These are phyloP conservation scores for Cardamine resedifolia DNA, from an alignment of 345 rosid genomes.

Conservation along the genomic window DNA sequence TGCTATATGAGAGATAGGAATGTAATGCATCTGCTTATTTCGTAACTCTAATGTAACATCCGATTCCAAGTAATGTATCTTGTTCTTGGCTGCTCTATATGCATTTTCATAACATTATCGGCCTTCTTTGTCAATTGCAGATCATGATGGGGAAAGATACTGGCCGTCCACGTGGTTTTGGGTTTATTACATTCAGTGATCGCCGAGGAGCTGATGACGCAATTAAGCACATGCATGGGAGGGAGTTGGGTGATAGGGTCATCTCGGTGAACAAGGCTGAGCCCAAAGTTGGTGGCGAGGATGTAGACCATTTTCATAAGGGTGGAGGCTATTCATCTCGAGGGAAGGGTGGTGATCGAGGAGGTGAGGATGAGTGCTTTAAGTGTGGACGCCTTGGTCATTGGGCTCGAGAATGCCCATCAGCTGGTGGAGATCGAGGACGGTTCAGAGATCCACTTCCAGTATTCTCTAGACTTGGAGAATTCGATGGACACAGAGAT, in stretches of 20 bases:
- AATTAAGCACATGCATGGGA: conserved; percentile 85
- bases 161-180: conserved; percentile 92
- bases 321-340: conserved; percentile 67
- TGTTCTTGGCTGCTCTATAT: neutral
- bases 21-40: conserved; percentile 6
- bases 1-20: conserved; percentile 10
- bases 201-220: conserved; percentile 90
- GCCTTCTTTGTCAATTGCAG: conserved; percentile 45
- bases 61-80: neutral
- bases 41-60: neutral
- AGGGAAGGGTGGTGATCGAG: conserved; percentile 61
- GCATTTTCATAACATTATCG: conserved; percentile 23
- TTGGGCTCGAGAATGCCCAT: conserved; percentile 94
- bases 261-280: conserved; percentile 94
- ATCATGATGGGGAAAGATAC: conserved; percentile 84
- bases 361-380: conserved; percentile 73
- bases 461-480: conserved; percentile 66
- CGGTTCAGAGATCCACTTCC: conserved; percentile 51
- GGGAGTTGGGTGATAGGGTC: conserved; percentile 67
- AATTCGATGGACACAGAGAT: conserved; percentile 55
- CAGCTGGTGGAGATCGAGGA: conserved; percentile 67
- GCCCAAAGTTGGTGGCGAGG: conserved; percentile 69
- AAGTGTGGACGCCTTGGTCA: conserved; percentile 88
- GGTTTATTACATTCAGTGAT: conserved; percentile 80
- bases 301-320: conserved; percentile 52